Percentiles rank a stretch among this genome's conserved stretches.
These are phyloP conservation scores for Mycena maculata DNA, from an alignment of 768 basidiomycete genomes.

Conservation along the genomic window DNA sequence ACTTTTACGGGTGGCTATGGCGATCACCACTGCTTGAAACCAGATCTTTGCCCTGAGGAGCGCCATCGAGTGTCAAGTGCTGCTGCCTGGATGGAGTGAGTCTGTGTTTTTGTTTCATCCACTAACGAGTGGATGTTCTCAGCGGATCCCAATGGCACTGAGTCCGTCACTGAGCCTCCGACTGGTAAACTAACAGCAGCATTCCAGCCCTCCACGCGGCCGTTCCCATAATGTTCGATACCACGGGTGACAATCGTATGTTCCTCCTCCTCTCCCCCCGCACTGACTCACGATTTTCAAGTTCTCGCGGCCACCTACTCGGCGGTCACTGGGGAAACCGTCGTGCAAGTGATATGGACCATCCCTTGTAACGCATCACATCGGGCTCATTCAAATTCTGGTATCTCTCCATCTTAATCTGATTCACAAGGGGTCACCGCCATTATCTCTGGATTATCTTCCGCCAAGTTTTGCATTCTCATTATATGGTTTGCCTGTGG, in stretches of 20 bases:
- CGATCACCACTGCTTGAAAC: slow-evolving; percentile 6
- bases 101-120: slow-evolving; percentile 10
- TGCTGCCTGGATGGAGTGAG: slow-evolving; percentile 8
- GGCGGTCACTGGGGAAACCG: not conserved
- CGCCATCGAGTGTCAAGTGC: slow-evolving; percentile 3
- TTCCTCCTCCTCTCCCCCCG: not conserved
- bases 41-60: not conserved
- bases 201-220: not conserved
- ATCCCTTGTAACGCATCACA: slow-evolving; percentile 2
- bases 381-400: slow-evolving; percentile 9
- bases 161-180: not conserved
- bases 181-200: slow-evolving; percentile 1
- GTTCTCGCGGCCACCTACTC: slow-evolving; percentile 4
- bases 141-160: slow-evolving; percentile 4
- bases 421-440: not conserved
- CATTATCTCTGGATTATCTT: no score
- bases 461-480: not conserved
- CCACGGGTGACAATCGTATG: slow-evolving; percentile 4
- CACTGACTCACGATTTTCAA: slow-evolving; percentile 11
- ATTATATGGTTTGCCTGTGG: no score
- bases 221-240: slow-evolving; percentile 7
- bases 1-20: slow-evolving; percentile 6
- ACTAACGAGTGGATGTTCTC: slow-evolving; percentile 10
- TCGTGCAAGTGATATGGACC: slow-evolving; percentile 2
- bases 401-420: slow-evolving; percentile 2